A percentile compares a stretch with the other conserved stretches of the same genome.
Conservation (phyloP, 176 grass and related monocot species). For the Alopecurus myosuroides region DNA sequence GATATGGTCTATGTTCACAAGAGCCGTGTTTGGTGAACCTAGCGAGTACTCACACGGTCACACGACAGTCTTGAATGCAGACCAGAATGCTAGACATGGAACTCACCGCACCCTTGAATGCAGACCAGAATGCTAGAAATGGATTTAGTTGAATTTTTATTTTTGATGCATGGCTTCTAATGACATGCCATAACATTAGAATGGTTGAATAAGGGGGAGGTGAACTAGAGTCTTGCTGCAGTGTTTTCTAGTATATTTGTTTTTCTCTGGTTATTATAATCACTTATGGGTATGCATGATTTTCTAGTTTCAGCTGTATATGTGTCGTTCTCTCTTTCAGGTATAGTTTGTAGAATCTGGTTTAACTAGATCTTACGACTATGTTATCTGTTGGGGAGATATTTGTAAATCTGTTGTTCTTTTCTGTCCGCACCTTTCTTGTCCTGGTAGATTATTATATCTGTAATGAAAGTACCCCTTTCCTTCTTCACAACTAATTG, state of each 20-base stretch:
- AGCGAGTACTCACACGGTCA: background rate
- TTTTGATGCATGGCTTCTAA: background rate
- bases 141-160: background rate
- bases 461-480: background rate
- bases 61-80: background rate
- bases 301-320: conserved; percentile 7
- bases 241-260: background rate
- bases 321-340: background rate
- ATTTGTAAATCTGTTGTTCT: background rate
- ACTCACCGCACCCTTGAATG: too few species aligned
- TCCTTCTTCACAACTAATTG: background rate
- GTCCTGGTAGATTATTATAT: background rate
- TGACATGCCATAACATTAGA: background rate
- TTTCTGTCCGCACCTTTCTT: background rate
- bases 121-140: conserved; percentile 1
- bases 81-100: background rate
- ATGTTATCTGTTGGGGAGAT: background rate
- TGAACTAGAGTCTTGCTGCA: background rate
- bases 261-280: background rate
- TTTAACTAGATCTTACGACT: background rate
- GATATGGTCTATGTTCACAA: background rate
- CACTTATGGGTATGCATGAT: background rate
- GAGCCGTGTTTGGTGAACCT: background rate
- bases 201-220: background rate
- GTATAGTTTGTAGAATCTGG: background rate